Conservation (phyloP, 768 basidiomycete species). For the Leucosporidium yakuticum region DNA sequence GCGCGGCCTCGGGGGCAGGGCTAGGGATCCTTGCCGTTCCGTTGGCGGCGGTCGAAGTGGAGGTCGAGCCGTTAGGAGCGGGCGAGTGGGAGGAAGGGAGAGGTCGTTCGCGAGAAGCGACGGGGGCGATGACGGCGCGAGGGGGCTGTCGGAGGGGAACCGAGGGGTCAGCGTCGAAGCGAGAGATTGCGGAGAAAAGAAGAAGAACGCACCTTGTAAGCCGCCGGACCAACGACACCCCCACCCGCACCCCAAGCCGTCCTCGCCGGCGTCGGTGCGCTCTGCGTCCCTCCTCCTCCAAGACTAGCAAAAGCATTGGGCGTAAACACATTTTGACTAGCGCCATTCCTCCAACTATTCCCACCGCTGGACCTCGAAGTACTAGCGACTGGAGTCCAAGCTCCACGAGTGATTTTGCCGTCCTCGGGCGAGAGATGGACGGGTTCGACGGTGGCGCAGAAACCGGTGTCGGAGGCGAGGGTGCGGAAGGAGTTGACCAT, state of each 20-base stretch:
- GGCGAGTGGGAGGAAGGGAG: background rate
- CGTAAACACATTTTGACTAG: slow-evolving; percentile 1
- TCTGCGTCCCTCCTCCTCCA: slow-evolving; percentile 7
- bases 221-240: slow-evolving; percentile 7
- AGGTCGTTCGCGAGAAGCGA: slow-evolving; percentile 18
- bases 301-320: slow-evolving; percentile 25
- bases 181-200: too few relatives aligned
- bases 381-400: slow-evolving; percentile 27
- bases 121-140: slow-evolving; percentile 22
- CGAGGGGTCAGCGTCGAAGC: too few relatives aligned
- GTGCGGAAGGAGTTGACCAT: slow-evolving; percentile 11
- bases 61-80: background rate
- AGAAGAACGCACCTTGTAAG: slow-evolving; percentile 16
- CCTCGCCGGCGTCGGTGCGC: background rate
- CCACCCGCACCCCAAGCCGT: slow-evolving; percentile 16
- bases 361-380: background rate
- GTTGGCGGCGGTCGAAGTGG: background rate
- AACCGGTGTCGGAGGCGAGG: slow-evolving; percentile 25
- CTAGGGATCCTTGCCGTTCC: background rate
- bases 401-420: slow-evolving; percentile 21
- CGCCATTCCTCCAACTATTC: background rate
- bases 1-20: background rate
- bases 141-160: slow-evolving; percentile 13
- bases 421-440: slow-evolving; percentile 22
- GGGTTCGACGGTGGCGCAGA: slow-evolving; percentile 26